phyloP scores from a whole-genome alignment of 2,329 filamentous ascomycete genomes.

The Periconia macrospinosa region DNA sequence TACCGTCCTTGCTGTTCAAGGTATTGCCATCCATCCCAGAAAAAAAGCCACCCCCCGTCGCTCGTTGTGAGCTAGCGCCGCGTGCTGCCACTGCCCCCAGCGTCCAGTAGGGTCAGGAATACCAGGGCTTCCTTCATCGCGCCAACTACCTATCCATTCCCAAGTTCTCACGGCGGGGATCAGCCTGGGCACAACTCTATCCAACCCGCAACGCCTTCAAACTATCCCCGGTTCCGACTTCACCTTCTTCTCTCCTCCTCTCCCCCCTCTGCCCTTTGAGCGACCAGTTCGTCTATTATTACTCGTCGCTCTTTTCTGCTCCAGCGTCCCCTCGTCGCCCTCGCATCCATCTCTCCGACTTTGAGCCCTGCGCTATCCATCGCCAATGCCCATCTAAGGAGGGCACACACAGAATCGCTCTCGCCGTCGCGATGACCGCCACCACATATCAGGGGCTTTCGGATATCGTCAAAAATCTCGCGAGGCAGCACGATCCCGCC shows the following conservation, averaged over 20 bases:
- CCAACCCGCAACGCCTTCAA: conserved; percentile 9
- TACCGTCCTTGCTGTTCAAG: too few relatives aligned
- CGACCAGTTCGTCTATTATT: background rate
- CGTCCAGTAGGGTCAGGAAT: background rate
- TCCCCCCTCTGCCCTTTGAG: background rate
- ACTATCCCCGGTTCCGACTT: background rate
- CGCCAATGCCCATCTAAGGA: conserved; percentile 41
- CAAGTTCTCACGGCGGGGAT: background rate
- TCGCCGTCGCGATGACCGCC: conserved; percentile 34
- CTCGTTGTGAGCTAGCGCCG: background rate
- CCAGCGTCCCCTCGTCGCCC: background rate
- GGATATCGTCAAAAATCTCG: conserved; percentile 52
- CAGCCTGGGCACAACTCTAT: background rate
- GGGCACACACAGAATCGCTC: conserved; percentile 15
- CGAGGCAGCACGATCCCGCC: conserved; percentile 49
- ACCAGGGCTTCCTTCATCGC: background rate
- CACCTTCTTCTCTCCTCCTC: conserved; percentile 1
- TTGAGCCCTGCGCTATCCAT: conserved; percentile 16
- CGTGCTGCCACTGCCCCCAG: background rate
- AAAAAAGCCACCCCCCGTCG: background rate
- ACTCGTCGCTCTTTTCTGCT: background rate
- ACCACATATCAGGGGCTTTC: conserved; percentile 43
- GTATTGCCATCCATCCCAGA: too few relatives aligned
- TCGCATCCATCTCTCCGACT: conserved; percentile 3
- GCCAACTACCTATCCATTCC: background rate